phyloP scores from a whole-genome alignment of 2,329 filamentous ascomycete species.

The Monosporascus cannonballus region DNA sequence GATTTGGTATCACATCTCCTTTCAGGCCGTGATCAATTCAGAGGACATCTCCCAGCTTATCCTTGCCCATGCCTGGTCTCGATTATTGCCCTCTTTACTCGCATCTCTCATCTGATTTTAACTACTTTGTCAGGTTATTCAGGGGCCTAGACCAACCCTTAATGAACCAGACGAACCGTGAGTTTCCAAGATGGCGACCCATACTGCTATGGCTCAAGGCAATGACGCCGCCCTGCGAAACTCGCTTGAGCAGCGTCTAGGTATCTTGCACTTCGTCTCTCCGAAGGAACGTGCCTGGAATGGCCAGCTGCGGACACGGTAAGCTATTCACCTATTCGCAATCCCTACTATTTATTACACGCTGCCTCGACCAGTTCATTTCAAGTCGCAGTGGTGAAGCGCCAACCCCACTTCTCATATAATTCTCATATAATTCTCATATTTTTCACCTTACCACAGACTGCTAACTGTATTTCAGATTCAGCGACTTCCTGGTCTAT shows the following conservation, averaged over 20 bases:
- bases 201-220: conserved; percentile 29
- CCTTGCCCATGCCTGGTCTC: too few species aligned
- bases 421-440: not conserved
- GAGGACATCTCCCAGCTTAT: too few species aligned
- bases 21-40: too few species aligned
- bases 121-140: not conserved
- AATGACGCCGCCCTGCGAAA: conserved; percentile 24
- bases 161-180: not conserved
- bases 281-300: conserved; percentile 34
- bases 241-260: conserved; percentile 28
- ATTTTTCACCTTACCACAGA: conserved; percentile 12
- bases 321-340: conserved; percentile 6
- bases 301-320: conserved; percentile 40
- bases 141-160: not conserved
- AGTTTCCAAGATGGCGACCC: conserved; percentile 23
- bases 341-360: too few species aligned
- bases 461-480: conserved; percentile 41
- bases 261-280: conserved; percentile 35
- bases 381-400: too few species aligned
- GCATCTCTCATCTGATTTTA: too few species aligned
- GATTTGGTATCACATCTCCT: too few species aligned
- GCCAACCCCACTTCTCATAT: not conserved
- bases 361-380: too few species aligned
- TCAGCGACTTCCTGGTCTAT: conserved; percentile 89
- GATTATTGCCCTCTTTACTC: too few species aligned